A percentile compares a stretch with the other conserved stretches of the same genome.
Evolutionary conservation across 2,329 filamentous ascomycete genomes (phyloP).

Genomic region (Didymella arachidicola): DNA sequence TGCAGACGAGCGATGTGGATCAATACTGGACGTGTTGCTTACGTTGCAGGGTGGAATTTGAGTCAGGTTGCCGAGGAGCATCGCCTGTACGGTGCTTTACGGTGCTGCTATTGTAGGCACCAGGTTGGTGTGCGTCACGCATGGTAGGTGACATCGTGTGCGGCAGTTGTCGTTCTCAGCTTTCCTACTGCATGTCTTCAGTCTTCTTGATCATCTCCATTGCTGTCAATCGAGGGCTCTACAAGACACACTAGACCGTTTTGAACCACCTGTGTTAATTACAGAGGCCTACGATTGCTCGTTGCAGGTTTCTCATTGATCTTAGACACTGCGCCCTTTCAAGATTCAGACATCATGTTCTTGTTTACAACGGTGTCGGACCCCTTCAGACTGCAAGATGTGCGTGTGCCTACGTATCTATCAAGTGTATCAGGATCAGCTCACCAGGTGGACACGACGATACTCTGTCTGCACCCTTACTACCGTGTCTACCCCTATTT

Average conservation of each 20-base stretch:
- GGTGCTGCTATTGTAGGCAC: background rate
- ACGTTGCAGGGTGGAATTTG: background rate
- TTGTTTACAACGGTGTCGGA: too few species aligned
- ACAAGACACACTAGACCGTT: background rate
- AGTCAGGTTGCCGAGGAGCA: conserved; percentile 5
- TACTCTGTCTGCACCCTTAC: too few species aligned
- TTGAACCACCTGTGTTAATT: too few species aligned
- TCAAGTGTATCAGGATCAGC: too few species aligned
- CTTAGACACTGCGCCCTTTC: too few species aligned
- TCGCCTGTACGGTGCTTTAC: background rate
- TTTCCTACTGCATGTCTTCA: background rate
- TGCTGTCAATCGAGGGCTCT: background rate
- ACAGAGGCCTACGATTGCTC: too few species aligned
- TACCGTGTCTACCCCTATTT: too few species aligned
- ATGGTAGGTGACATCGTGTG: background rate
- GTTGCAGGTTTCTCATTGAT: too few species aligned
- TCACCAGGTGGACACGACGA: too few species aligned
- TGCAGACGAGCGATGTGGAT: background rate
- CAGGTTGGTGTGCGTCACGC: background rate
- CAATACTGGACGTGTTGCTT: background rate
- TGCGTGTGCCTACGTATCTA: too few species aligned
- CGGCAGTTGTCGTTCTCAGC: background rate
- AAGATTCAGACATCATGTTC: too few species aligned
- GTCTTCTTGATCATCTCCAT: background rate
- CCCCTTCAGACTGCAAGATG: too few species aligned